Percentiles rank a stretch among this genome's conserved stretches.
Evolutionary conservation across 495 filamentous ascomycete genomes (phyloP).

Genomic region (Trichoderma erinaceum): DNA sequence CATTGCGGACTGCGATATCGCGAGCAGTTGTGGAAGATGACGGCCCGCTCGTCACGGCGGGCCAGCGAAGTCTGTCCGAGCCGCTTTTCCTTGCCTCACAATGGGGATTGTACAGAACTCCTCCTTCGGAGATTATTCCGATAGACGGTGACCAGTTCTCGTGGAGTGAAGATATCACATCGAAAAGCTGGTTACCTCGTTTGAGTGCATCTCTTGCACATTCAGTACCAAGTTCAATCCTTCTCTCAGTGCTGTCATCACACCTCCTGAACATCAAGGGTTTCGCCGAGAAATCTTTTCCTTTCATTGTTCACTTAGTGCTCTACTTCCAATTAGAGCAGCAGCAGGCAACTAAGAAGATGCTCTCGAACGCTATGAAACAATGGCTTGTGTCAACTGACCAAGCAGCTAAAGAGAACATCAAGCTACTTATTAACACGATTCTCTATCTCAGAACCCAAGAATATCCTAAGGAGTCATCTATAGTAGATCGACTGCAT

Average conservation of each 20-base stretch:
- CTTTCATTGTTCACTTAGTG: constrained; percentile 74
- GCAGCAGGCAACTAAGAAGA: constrained; percentile 41
- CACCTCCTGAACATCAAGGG: constrained; percentile 56
- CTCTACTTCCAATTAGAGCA: constrained; percentile 49
- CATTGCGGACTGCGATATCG: constrained; percentile 63
- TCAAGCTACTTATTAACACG: constrained; percentile 62
- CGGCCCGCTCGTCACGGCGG: constrained; percentile 42
- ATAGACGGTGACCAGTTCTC: not conserved
- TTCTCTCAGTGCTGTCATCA: constrained; percentile 58
- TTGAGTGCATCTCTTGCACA: constrained; percentile 56
- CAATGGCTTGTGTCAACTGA: constrained; percentile 44
- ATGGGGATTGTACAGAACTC: constrained; percentile 43
- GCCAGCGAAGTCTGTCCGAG: constrained; percentile 38
- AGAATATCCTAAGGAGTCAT: constrained; percentile 63
- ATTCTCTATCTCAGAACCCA: constrained; percentile 87
- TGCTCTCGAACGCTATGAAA: constrained; percentile 44
- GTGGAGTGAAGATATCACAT: constrained; percentile 8
- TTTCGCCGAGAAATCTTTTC: constrained; percentile 65
- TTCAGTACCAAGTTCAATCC: constrained; percentile 53
- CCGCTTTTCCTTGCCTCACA: constrained; percentile 39
- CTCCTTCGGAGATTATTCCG: constrained; percentile 36
- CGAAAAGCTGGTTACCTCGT: constrained; percentile 56
- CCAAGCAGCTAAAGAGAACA: constrained; percentile 38
- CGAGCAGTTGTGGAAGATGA: constrained; percentile 40
- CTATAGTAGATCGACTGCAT: constrained; percentile 65